Percentiles rank a stretch among this genome's conserved stretches.
These are phyloP conservation scores for Aspergillus fumigatus DNA, from an alignment of 2,329 filamentous ascomycete species.

Conservation along the genomic window DNA sequence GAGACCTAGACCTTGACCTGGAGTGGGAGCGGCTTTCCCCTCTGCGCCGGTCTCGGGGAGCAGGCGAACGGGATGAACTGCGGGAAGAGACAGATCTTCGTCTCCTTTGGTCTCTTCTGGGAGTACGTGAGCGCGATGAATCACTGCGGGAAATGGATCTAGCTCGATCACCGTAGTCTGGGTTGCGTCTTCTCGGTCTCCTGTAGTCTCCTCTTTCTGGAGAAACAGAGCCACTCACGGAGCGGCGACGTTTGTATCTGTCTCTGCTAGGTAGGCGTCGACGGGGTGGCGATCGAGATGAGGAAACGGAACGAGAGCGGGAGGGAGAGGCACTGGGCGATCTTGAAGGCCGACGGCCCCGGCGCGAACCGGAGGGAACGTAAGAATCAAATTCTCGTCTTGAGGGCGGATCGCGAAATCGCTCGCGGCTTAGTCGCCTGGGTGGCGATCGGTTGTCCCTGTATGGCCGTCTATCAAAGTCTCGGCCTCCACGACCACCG, in stretches of 20 bases:
- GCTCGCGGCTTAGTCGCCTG: conserved; percentile 45
- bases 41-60: conserved; percentile 26
- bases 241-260: conserved; percentile 28
- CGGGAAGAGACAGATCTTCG: conserved; percentile 37
- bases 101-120: conserved; percentile 45
- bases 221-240: conserved; percentile 37
- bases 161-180: conserved; percentile 43
- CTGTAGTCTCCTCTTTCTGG: conserved; percentile 33
- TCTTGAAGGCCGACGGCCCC: conserved; percentile 36
- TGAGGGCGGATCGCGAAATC: conserved; percentile 42
- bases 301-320: conserved; percentile 28
- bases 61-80: conserved; percentile 34
- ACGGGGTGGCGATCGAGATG: conserved; percentile 28
- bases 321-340: conserved; percentile 30
- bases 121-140: conserved; percentile 53
- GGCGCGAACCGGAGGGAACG: conserved; percentile 45
- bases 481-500: conserved; percentile 33
- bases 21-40: conserved; percentile 34
- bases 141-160: conserved; percentile 47
- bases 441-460: conserved; percentile 51
- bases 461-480: conserved; percentile 46
- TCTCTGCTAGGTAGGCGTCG: conserved; percentile 22
- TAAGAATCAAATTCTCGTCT: conserved; percentile 55
- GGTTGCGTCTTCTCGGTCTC: conserved; percentile 33
- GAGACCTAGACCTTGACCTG: conserved; percentile 32